These are phyloP conservation scores for Teratosphaeriaceae sp. DNA, from an alignment of 2,329 filamentous ascomycete species.

Conservation along the genomic window DNA sequence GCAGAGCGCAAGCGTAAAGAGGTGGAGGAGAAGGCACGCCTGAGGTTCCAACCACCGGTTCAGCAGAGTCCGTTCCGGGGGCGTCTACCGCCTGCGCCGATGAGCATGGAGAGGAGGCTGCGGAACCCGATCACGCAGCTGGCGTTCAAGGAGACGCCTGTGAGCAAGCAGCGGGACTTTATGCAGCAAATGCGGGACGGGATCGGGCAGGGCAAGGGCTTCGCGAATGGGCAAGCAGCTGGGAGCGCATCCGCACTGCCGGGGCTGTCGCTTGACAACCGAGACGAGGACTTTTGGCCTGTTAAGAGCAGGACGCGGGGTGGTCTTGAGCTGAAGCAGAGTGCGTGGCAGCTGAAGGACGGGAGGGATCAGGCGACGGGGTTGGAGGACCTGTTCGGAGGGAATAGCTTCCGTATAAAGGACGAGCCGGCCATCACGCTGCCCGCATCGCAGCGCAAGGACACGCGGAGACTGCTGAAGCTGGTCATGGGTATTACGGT, in stretches of 20 bases:
- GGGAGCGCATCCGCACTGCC: not conserved
- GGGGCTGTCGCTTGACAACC: not conserved
- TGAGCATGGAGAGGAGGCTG: conserved; percentile 55
- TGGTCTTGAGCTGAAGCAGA: conserved; percentile 13
- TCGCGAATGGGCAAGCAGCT: conserved; percentile 5
- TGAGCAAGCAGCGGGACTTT: conserved; percentile 45
- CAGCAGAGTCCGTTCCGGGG: conserved; percentile 57
- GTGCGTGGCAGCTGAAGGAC: conserved; percentile 15
- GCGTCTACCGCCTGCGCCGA: conserved; percentile 62
- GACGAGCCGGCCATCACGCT: conserved; percentile 10
- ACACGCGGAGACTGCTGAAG: not conserved
- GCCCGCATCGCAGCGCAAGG: not conserved
- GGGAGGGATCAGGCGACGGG: conserved; percentile 12
- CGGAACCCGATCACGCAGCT: conserved; percentile 56
- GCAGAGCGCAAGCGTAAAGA: conserved; percentile 12
- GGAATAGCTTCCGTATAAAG: conserved; percentile 15
- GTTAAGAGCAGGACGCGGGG: conserved; percentile 17
- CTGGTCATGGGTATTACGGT: conserved; percentile 4
- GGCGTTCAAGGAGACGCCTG: conserved; percentile 42
- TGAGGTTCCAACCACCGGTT: conserved; percentile 23
- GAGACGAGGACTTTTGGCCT: conserved; percentile 10
- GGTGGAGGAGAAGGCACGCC: conserved; percentile 13
- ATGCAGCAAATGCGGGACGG: conserved; percentile 37
- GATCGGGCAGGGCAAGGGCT: conserved; percentile 15
- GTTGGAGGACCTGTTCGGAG: conserved; percentile 20